phyloP scores from a whole-genome alignment of 2,329 filamentous ascomycete species.

The Sclerotinia minor region DNA sequence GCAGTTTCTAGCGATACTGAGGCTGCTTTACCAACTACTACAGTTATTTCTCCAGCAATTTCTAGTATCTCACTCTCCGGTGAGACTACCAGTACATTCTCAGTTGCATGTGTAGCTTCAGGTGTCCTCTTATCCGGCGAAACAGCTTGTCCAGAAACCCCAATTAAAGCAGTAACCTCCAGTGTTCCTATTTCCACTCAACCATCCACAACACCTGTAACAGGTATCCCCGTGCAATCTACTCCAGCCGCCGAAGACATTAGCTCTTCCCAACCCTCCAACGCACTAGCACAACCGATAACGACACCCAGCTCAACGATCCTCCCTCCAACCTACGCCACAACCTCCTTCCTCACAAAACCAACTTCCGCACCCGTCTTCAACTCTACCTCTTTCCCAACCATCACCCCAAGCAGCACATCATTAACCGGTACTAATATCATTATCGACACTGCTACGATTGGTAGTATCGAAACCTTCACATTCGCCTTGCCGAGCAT shows the following conservation, averaged over 20 bases:
- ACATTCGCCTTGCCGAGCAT: slow-evolving; percentile 16
- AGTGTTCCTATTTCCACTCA: not conserved
- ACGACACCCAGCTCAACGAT: not conserved
- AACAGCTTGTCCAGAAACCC: slow-evolving; percentile 2
- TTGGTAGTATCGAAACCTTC: slow-evolving; percentile 1
- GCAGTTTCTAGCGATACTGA: too few relatives aligned
- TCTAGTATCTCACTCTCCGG: not conserved
- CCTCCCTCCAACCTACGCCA: not conserved
- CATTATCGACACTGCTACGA: slow-evolving; percentile 12
- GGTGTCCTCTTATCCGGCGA: not conserved
- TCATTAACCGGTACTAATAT: slow-evolving; percentile 7
- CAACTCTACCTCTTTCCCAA: slow-evolving; percentile 3
- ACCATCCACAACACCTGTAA: not conserved
- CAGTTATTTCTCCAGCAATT: not conserved
- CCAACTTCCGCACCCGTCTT: slow-evolving; percentile 1
- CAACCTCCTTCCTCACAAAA: slow-evolving; percentile 13
- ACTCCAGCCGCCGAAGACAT: not conserved
- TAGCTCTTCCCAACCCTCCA: not conserved
- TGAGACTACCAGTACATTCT: not conserved
- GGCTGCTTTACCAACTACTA: too few relatives aligned
- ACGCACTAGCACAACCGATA: not conserved
- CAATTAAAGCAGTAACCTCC: not conserved
- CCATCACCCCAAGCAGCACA: not conserved
- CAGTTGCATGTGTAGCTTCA: not conserved
- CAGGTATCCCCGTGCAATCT: not conserved